These are phyloP conservation scores for Rhodotorula sp. DNA, from an alignment of 1,284 basidiomycete species.

Conservation along the genomic window DNA sequence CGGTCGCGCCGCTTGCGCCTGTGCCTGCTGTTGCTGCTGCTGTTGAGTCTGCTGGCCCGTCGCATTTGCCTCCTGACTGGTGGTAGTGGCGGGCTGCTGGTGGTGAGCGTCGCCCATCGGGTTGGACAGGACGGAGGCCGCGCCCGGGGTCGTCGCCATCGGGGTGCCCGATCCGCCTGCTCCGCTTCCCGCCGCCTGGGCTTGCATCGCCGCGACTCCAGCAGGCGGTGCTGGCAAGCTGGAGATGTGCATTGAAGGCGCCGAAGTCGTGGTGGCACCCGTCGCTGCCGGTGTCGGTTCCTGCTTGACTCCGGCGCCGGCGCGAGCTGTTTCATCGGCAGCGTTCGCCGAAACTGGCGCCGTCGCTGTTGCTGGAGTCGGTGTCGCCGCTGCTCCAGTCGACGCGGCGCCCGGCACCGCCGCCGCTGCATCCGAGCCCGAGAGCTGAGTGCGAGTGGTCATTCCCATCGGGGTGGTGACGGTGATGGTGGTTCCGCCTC, in stretches of 20 bases:
- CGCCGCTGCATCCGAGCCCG: constrained; percentile 5
- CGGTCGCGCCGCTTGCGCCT: constrained; percentile 38
- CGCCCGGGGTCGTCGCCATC: constrained; percentile 28
- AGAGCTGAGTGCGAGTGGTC: constrained; percentile 57
- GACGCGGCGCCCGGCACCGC: neutral
- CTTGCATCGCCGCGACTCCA: neutral
- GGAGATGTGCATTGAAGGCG: constrained; percentile 12
- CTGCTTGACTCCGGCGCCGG: constrained; percentile 8
- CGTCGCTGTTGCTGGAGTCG: neutral
- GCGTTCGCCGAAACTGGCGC: neutral
- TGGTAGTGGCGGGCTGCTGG: too few relatives aligned
- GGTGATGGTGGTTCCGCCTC: constrained; percentile 59
- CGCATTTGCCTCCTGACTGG: too few relatives aligned
- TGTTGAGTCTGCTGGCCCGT: neutral
- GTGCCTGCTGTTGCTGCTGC: constrained; percentile 12
- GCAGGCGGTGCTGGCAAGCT: constrained; percentile 7
- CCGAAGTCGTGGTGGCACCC: neutral
- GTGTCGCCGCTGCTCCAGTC: neutral
- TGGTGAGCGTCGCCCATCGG: constrained; percentile 6
- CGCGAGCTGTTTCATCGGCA: neutral
- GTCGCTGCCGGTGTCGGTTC: neutral
- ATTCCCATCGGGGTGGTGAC: constrained; percentile 91
- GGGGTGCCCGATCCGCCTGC: neutral
- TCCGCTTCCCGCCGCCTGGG: neutral
- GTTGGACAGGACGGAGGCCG: constrained; percentile 19